Evolutionary conservation across 768 basidiomycete species (phyloP).

Genomic region (Suillus alpinus): DNA sequence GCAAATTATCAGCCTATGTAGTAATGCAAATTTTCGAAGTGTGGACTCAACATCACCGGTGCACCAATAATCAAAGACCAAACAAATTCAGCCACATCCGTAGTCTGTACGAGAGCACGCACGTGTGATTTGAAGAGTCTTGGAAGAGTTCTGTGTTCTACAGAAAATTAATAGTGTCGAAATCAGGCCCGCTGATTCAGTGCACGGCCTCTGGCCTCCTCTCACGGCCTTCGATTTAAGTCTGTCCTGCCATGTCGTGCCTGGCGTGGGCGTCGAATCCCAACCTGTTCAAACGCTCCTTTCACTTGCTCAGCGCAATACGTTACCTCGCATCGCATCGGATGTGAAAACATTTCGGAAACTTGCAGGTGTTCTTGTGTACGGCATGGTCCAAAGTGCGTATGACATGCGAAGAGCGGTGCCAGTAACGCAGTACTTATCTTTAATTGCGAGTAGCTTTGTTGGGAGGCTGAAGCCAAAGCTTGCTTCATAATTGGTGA

Average conservation of each 20-base stretch:
- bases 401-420: not conserved
- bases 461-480: not conserved
- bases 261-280: not conserved
- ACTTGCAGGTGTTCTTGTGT: not conserved
- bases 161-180: too few species aligned
- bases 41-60: too few species aligned
- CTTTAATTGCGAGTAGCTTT: not conserved
- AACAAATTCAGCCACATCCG: too few species aligned
- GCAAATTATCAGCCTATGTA: too few species aligned
- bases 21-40: too few species aligned
- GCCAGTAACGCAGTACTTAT: not conserved
- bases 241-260: too few species aligned
- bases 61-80: too few species aligned
- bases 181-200: too few species aligned
- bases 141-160: too few species aligned
- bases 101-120: too few species aligned
- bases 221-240: not conserved
- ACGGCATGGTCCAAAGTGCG: not conserved
- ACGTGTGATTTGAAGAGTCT: too few species aligned
- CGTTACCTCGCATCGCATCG: not conserved
- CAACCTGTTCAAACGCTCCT: not conserved
- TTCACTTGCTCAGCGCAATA: not conserved
- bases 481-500: not conserved
- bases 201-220: not conserved
- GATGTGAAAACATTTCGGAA: not conserved